Base-by-base conservation (phyloP, 495 filamentous ascomycete genomes). In the Bombardia bombarda region DNA sequence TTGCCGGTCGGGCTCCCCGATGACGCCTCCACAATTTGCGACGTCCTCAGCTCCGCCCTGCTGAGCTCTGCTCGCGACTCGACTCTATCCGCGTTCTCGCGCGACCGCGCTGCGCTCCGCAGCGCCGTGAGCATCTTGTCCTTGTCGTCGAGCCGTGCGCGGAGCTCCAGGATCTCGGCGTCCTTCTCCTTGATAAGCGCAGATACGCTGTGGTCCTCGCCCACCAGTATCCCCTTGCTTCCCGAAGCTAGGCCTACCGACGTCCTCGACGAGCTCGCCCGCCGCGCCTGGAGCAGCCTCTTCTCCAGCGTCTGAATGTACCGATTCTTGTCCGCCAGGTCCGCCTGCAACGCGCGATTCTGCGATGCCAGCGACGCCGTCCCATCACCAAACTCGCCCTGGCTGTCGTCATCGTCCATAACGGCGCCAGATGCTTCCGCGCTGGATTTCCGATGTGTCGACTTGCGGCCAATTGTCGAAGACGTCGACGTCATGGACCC, bases 291-390 rank as follows among this genome's bases (percentile, higher is more conserved):
- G 13, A 97, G 71, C 0, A 98, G 69, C 7, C 92, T 80, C 56
- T 90, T 87, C 68, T 98, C 92, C 2, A 98, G 68, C 0, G 90
- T 96, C 20, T 83, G 75, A 49, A 97, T 95, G 59, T 98, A 98
- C 32, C 93, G 86, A 50, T 93, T 95, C 66, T 94, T 96, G 65
- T 97, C 93, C 9, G 73, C 74, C 7, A 98, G 76, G 62, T 97
- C 92, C n/a, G 88, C 82, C 60, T 93, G 93, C 28, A 98, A 69
- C 1, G 92, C 86, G 26, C 82, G 77, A 43, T 94, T 84, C 53
- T 96, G 93, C 17, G 84, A 75, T 32, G 83, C 72, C 24, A 88
- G 67, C 21, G 83, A 83, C 2, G 93, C 92, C 23, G 75, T 86
- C 3, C 92, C 92, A 54, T 95, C 87, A 17, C 84, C 88, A 57